phyloP scores from a whole-genome alignment of 352 stramenopile species.

The Pythium rhizo-oryzae region DNA sequence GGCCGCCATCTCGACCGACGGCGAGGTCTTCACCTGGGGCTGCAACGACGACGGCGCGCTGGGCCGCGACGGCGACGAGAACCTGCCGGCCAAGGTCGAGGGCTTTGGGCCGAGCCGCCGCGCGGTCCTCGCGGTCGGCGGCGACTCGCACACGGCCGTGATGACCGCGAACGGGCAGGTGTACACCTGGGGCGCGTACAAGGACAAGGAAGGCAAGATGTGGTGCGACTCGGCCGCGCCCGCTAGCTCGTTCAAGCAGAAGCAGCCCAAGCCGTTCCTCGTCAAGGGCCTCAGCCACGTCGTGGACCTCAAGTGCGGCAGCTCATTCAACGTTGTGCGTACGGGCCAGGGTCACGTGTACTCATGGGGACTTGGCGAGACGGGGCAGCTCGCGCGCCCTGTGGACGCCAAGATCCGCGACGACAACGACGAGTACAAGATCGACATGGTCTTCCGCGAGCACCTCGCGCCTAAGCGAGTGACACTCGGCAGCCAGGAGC shows the following conservation, averaged over 20 bases:
- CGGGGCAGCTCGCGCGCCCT: constrained; percentile 80
- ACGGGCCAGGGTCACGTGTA: constrained; percentile 87
- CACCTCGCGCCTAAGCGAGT: constrained; percentile 83
- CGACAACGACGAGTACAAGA: constrained; percentile 63
- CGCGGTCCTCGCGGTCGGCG: constrained; percentile 80
- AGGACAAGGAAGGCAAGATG: constrained; percentile 96
- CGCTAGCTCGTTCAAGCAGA: constrained; percentile 81
- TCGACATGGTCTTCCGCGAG: constrained; percentile 74
- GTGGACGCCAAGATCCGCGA: constrained; percentile 73
- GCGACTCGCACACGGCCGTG: constrained; percentile 95
- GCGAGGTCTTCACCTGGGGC: constrained; percentile 95
- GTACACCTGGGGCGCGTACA: constrained; percentile 95
- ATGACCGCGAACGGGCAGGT: constrained; percentile 90
- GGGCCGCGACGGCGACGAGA: constrained; percentile 82
- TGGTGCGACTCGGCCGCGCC: constrained; percentile 83
- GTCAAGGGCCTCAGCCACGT: constrained; percentile 63
- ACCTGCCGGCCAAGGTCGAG: constrained; percentile 62
- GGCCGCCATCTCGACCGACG: constrained; percentile 81
- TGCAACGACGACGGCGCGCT: constrained; percentile 93
- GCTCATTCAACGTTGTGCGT: constrained; percentile 84
- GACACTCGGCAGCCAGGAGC: constrained; percentile 48
- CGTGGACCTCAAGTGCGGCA: constrained; percentile 84
- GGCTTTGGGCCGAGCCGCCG: constrained; percentile 53
- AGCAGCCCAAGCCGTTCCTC: constrained; percentile 62
- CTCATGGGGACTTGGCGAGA: constrained; percentile 93